Percentiles rank a stretch among this genome's conserved stretches.
Evolutionary conservation across 805 yeast genomes (phyloP).

Genomic region (Wickerhamomyces alni): DNA sequence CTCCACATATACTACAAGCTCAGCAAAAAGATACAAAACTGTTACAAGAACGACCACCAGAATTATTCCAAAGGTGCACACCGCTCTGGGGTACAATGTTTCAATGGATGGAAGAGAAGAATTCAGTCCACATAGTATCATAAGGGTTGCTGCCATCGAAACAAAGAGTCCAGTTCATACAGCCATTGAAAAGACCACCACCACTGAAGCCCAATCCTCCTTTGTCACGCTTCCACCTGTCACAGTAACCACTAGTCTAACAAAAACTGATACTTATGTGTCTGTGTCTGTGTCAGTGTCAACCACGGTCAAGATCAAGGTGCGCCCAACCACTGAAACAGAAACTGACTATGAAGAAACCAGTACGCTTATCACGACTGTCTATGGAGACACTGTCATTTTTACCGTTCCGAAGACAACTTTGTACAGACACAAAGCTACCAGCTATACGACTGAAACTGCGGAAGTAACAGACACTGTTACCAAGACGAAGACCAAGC

Average conservation of each 20-base stretch:
- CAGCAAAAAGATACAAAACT: constrained; percentile 4
- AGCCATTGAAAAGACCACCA: not conserved
- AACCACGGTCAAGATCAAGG: constrained; percentile 10
- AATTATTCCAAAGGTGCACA: constrained; percentile 1
- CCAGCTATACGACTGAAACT: constrained; percentile 10
- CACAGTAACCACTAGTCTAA: not conserved
- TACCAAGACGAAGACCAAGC: constrained; percentile 11
- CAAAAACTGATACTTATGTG: too few relatives aligned
- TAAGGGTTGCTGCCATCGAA: too few relatives aligned
- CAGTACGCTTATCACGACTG: constrained; percentile 13
- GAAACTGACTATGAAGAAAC: constrained; percentile 14
- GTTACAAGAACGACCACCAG: not conserved
- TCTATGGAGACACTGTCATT: constrained; percentile 12
- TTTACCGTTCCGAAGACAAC: constrained; percentile 17
- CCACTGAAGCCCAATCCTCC: too few relatives aligned
- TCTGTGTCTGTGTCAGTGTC: not conserved
- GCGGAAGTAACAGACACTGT: constrained; percentile 8
- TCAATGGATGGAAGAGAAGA: too few relatives aligned
- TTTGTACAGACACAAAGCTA: constrained; percentile 13
- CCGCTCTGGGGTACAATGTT: too few relatives aligned
- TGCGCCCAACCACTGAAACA: constrained; percentile 14
- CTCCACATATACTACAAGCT: too few relatives aligned
- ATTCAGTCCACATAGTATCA: too few relatives aligned
- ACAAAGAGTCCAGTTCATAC: too few relatives aligned
- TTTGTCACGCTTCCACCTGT: not conserved